phyloP scores from a whole-genome alignment of 1,284 basidiomycete genomes.

The Prillingera fragicola region DNA sequence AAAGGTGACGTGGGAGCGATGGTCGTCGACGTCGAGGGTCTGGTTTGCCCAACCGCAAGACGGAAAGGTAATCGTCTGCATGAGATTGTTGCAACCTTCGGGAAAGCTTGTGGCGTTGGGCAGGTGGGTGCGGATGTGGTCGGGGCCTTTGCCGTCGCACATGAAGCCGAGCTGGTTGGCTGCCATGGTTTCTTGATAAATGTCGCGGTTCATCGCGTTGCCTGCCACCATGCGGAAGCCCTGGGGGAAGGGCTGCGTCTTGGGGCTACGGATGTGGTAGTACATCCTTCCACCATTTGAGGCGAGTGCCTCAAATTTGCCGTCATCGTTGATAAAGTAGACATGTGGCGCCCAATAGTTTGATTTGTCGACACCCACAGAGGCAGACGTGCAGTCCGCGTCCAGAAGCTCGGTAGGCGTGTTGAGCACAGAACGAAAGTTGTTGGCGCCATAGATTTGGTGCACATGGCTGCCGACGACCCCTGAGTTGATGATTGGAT shows the following conservation, averaged over 20 bases:
- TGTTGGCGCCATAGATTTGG: constrained; percentile 41
- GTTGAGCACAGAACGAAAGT: constrained; percentile 22
- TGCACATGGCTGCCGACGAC: constrained; percentile 43
- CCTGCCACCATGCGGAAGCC: neutral
- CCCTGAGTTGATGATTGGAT: constrained; percentile 46
- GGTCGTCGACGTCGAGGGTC: constrained; percentile 29
- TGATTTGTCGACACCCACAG: constrained; percentile 46
- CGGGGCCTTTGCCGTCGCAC: too few species aligned
- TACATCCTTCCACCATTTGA: neutral
- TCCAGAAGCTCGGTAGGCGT: neutral
- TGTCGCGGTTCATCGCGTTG: constrained; percentile 7
- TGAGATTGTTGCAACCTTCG: constrained; percentile 21
- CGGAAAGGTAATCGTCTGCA: constrained; percentile 33
- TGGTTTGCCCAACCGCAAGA: constrained; percentile 35
- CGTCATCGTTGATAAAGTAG: constrained; percentile 26
- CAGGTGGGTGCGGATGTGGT: too few species aligned
- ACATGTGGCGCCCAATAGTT: constrained; percentile 51
- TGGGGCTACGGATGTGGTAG: neutral
- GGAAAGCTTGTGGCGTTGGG: constrained; percentile 34
- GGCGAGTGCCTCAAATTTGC: neutral
- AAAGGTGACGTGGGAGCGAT: constrained; percentile 42
- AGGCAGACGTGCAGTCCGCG: neutral
- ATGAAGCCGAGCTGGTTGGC: too few species aligned
- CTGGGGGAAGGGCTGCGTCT: neutral
- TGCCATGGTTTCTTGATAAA: too few species aligned